A percentile compares a stretch with the other conserved stretches of the same genome.
Evolutionary conservation across 768 basidiomycete species (phyloP).

Genomic region (Tricholoma flavovirens): DNA sequence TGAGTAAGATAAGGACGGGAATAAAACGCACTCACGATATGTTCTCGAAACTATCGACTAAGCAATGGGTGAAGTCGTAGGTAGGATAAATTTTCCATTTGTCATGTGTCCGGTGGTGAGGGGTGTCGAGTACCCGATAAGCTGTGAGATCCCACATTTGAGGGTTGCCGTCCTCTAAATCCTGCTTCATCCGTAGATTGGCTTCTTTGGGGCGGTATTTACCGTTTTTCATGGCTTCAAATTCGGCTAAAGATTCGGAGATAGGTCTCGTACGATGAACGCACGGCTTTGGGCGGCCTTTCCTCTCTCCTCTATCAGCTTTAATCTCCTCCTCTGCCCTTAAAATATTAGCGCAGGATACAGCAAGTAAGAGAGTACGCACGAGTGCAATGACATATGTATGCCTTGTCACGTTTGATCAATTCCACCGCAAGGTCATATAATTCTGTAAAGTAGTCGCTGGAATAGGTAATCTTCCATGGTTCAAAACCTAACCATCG

Average conservation of each 20-base stretch:
- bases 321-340: constrained; percentile 86
- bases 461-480: constrained; percentile 98
- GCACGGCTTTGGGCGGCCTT: constrained; percentile 77
- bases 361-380: constrained; percentile 24
- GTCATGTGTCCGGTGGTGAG: constrained; percentile 89
- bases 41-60: constrained; percentile 98
- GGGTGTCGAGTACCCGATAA: constrained; percentile 85
- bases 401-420: constrained; percentile 87
- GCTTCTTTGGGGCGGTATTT: constrained; percentile 89
- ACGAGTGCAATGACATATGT: constrained; percentile 96
- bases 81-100: constrained; percentile 98
- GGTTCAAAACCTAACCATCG: constrained; percentile 98
- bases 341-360: background rate
- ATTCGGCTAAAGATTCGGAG: constrained; percentile 83
- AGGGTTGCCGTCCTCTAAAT: constrained; percentile 86
- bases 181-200: constrained; percentile 95
- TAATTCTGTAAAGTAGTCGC: constrained; percentile 88
- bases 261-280: constrained; percentile 81
- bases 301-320: constrained; percentile 78
- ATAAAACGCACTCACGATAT: constrained; percentile 71
- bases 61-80: constrained; percentile 97
- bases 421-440: constrained; percentile 85
- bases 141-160: constrained; percentile 99
- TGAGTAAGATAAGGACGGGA: background rate
- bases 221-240: constrained; percentile 89